A percentile compares a stretch with the other conserved stretches of the same genome.
phyloP scores from a whole-genome alignment of 371 early-diverging fungal genomes.

The Rhizopus arrhizus region DNA sequence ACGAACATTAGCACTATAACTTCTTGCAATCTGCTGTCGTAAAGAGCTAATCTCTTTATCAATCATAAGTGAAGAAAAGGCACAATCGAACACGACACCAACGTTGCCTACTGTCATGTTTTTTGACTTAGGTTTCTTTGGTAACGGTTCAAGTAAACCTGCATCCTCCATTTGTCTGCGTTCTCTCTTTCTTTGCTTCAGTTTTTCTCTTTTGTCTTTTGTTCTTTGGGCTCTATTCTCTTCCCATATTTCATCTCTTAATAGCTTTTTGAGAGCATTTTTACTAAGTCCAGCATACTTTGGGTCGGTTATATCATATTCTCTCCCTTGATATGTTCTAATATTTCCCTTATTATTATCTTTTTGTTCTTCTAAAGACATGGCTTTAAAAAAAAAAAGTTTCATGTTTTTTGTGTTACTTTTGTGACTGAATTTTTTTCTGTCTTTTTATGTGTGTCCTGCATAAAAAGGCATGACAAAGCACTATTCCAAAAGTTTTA shows the following conservation, averaged over 20 bases:
- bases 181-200: slow-evolving; percentile 37
- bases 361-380: slow-evolving; percentile 2
- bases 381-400: no score
- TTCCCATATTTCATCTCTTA: slow-evolving; percentile 46
- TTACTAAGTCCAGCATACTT: slow-evolving; percentile 45
- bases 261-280: slow-evolving; percentile 46
- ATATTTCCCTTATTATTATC: slow-evolving; percentile 18
- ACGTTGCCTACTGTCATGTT: slow-evolving; percentile 39
- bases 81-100: slow-evolving; percentile 71
- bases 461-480: no score
- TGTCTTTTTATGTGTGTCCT: no score
- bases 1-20: slow-evolving; percentile 68
- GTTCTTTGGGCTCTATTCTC: slow-evolving; percentile 30
- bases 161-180: slow-evolving; percentile 34
- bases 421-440: no score
- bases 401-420: no score
- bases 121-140: slow-evolving; percentile 36
- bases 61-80: slow-evolving; percentile 78
- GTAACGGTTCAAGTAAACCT: slow-evolving; percentile 37
- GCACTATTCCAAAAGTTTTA: no score
- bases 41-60: slow-evolving; percentile 73
- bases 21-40: slow-evolving; percentile 66
- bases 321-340: slow-evolving; percentile 31
- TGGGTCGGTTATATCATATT: slow-evolving; percentile 51
- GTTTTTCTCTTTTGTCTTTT: slow-evolving; percentile 36